Conservation (phyloP, 2,329 filamentous ascomycete species). For the Diaporthe vexans region DNA sequence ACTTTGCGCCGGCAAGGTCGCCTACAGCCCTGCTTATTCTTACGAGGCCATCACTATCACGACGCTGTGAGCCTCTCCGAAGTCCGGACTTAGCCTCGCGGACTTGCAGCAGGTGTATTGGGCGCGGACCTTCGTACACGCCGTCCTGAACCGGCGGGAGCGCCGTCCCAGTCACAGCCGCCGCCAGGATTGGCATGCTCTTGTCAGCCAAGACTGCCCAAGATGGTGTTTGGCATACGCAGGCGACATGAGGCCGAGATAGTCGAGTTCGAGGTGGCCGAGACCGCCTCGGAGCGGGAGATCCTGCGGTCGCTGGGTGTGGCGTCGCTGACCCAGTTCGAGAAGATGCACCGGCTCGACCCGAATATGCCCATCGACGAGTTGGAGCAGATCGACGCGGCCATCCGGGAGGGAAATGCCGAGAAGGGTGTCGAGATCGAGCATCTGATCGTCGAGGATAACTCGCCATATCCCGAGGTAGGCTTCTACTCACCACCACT, state of each 20-base stretch:
- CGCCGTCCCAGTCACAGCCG: neutral
- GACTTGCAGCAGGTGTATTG: neutral
- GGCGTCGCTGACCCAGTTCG: constrained; percentile 66
- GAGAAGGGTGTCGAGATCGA: constrained; percentile 71
- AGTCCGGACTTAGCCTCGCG: neutral
- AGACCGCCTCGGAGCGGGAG: constrained; percentile 42
- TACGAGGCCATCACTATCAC: neutral
- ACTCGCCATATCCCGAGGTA: constrained; percentile 77
- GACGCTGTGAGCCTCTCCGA: neutral
- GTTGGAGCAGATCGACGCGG: constrained; percentile 71
- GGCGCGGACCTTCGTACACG: neutral
- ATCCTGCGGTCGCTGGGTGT: constrained; percentile 41
- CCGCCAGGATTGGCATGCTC: constrained; percentile 22
- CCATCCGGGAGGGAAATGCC: constrained; percentile 66
- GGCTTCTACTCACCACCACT: constrained; percentile 42
- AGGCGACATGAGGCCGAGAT: constrained; percentile 41
- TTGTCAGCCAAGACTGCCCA: constrained; percentile 10
- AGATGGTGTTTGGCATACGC: constrained; percentile 39
- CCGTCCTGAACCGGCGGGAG: neutral
- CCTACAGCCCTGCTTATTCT: neutral
- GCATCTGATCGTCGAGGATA: constrained; percentile 71
- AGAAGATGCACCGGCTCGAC: constrained; percentile 73
- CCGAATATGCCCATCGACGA: constrained; percentile 76
- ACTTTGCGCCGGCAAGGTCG: constrained; percentile 19
- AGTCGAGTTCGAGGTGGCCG: constrained; percentile 40